These are phyloP conservation scores for Toxicodendron radicans DNA, from an alignment of 345 rosid genomes.

Conservation along the genomic window DNA sequence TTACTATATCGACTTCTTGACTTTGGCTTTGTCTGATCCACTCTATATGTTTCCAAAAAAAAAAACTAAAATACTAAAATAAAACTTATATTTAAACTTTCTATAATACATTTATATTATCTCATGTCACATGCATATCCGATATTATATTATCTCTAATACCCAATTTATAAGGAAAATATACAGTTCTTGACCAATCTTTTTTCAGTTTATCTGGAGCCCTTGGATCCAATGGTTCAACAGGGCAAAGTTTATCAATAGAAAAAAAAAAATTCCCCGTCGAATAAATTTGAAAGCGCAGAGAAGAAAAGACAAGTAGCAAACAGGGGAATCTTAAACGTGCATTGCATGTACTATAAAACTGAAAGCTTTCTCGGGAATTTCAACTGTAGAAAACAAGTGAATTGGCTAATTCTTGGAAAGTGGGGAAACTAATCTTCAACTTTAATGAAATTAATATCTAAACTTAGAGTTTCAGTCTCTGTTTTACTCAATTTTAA, in stretches of 20 bases:
- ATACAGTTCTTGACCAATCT: too few species aligned
- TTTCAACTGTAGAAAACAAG: not conserved
- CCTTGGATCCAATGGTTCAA: too few species aligned
- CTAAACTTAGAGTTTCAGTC: not conserved
- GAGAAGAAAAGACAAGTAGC: not conserved
- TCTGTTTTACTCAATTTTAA: too few species aligned
- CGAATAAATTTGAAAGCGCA: too few species aligned
- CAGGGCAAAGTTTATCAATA: too few species aligned
- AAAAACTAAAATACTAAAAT: not conserved
- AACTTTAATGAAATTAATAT: not conserved
- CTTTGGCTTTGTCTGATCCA: not conserved
- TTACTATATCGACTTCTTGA: not conserved
- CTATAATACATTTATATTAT: too few species aligned
- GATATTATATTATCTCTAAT: too few species aligned
- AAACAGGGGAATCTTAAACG: not conserved
- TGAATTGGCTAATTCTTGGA: not conserved
- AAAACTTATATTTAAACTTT: too few species aligned
- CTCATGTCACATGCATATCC: too few species aligned
- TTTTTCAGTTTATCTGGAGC: too few species aligned
- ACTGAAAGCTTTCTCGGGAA: not conserved
- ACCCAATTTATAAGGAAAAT: too few species aligned
- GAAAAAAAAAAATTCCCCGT: too few species aligned
- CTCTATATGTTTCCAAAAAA: not conserved
- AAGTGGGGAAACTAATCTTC: not conserved
- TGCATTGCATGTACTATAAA: not conserved